Conservation (phyloP, 805 yeast species). For the Candida coleopterorum region DNA sequence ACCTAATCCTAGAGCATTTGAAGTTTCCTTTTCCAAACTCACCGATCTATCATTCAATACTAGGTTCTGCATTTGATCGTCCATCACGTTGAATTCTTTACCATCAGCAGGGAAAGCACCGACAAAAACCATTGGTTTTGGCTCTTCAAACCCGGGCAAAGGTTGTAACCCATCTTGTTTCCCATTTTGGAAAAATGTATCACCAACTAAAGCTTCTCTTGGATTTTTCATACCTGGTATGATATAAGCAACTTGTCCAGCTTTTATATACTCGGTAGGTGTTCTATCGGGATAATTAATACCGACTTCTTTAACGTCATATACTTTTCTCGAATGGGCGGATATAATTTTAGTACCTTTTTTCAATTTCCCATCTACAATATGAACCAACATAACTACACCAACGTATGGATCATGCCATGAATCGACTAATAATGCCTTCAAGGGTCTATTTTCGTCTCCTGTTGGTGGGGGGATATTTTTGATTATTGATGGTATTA, state of each 20-base stretch:
- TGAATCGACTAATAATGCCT: conserved; percentile 87
- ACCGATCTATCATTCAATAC: conserved; percentile 92
- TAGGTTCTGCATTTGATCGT: conserved; percentile 83
- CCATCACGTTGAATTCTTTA: conserved; percentile 78
- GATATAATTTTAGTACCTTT: conserved; percentile 74
- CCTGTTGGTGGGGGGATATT: conserved; percentile 80
- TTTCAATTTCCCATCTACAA: conserved; percentile 76
- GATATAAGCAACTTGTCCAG: conserved; percentile 94
- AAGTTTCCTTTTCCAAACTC: conserved; percentile 81
- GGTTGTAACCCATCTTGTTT: conserved; percentile 58
- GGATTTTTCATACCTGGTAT: conserved; percentile 93
- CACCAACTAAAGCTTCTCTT: conserved; percentile 85
- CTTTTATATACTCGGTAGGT: conserved; percentile 56
- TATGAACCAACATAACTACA: conserved; percentile 76
- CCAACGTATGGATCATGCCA: conserved; percentile 96
- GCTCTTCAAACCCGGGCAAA: conserved; percentile 92
- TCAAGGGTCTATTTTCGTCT: conserved; percentile 44
- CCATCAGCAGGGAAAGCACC: conserved; percentile 98
- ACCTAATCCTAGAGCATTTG: conserved; percentile 93
- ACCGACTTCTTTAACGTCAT: conserved; percentile 90
- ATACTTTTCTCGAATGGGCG: conserved; percentile 69
- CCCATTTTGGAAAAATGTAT: conserved; percentile 69
- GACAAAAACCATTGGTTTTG: conserved; percentile 97
- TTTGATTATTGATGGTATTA: conserved; percentile 79
- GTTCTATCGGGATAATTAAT: conserved; percentile 89